These are phyloP conservation scores for Isatis tinctoria DNA, from an alignment of 345 rosid genomes.

Conservation along the genomic window DNA sequence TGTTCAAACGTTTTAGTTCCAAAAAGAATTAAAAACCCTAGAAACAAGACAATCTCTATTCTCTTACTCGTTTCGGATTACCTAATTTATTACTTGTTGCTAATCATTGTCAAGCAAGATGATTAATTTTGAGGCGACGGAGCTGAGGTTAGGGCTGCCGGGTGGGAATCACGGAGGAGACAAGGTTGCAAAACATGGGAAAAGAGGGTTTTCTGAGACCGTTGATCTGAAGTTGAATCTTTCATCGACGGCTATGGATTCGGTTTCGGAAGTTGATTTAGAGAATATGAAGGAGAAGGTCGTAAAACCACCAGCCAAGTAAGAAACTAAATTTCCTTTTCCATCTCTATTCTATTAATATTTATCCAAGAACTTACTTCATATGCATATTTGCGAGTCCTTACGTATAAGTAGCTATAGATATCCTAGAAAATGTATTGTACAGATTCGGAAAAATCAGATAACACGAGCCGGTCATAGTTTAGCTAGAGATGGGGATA, in stretches of 20 bases:
- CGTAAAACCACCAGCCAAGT: conserved; percentile 63
- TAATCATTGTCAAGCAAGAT: conserved; percentile 15
- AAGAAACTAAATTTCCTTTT: conserved; percentile 11
- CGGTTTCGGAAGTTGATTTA: conserved; percentile 9
- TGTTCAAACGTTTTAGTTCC: not conserved
- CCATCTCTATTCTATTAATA: not conserved
- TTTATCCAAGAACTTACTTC: too few species aligned
- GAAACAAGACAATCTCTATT: not conserved
- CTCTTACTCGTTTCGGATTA: not conserved
- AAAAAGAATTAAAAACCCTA: not conserved
- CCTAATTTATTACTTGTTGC: not conserved
- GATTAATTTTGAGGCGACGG: conserved; percentile 89
- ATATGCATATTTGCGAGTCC: not conserved
- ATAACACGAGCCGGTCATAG: not conserved
- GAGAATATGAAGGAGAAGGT: conserved; percentile 37
- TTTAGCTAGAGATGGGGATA: not conserved
- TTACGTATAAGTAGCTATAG: not conserved
- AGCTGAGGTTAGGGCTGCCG: conserved; percentile 70
- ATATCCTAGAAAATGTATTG: not conserved
- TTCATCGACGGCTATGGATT: conserved; percentile 42
- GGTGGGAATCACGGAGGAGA: conserved; percentile 40
- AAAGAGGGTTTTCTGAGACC: conserved; percentile 64
- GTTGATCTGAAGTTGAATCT: conserved; percentile 74
- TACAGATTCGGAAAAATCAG: not conserved
- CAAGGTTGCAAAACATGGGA: conserved; percentile 34